Conservation (phyloP, 108 stramenopile genomes). For the Skeletonema costatum region DNA sequence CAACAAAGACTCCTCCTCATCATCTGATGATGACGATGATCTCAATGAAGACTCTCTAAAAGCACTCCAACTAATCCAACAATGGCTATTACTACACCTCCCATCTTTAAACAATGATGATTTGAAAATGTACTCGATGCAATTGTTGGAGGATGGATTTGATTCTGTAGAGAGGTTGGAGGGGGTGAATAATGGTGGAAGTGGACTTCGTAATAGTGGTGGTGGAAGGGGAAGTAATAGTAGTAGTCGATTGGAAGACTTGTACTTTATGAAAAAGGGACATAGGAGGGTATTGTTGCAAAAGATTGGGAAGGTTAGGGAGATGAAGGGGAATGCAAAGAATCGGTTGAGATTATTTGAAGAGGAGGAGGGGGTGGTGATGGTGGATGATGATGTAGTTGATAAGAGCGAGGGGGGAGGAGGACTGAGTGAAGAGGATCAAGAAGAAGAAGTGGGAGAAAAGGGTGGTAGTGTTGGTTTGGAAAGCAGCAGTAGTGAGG, state of each 20-base stretch:
- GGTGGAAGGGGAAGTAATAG: background rate
- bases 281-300: slow-evolving; percentile 26
- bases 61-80: background rate
- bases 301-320: background rate
- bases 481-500: background rate
- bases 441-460: background rate
- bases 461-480: background rate
- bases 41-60: no score
- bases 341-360: slow-evolving; percentile 1
- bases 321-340: background rate
- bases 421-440: background rate
- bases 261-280: slow-evolving; percentile 49
- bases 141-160: slow-evolving; percentile 37
- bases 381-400: background rate
- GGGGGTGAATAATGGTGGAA: slow-evolving; percentile 3
- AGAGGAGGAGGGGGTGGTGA: background rate
- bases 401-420: background rate
- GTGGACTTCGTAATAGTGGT: background rate
- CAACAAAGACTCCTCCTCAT: no score
- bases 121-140: slow-evolving; percentile 4
- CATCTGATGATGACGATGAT: no score
- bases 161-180: slow-evolving; percentile 36
- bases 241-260: slow-evolving; percentile 8
- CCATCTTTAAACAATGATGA: slow-evolving; percentile 24
- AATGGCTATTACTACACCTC: slow-evolving; percentile 28